Evolutionary conservation across 2,329 filamentous ascomycete species (phyloP).

Genomic region (Aspergillus japonicus): DNA sequence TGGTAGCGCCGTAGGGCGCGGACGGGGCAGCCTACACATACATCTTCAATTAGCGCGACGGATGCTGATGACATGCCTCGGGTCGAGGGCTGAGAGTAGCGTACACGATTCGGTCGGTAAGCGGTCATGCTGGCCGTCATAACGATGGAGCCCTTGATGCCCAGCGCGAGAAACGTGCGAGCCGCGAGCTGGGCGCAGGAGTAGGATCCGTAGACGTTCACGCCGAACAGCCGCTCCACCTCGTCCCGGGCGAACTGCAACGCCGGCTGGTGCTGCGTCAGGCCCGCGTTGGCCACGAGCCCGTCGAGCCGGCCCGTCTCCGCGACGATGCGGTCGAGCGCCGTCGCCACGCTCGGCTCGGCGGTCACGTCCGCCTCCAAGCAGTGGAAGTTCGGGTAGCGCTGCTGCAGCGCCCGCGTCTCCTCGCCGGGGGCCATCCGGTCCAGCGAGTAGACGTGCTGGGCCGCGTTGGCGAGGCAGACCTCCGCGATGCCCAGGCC

Average conservation of each 20-base stretch:
- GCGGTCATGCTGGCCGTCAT: constrained; percentile 52
- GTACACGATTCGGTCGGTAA: constrained; percentile 48
- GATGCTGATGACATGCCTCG: too few relatives aligned
- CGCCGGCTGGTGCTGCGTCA: constrained; percentile 49
- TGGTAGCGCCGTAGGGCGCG: constrained; percentile 49
- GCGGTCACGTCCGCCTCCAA: constrained; percentile 48
- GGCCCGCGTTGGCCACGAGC: constrained; percentile 43
- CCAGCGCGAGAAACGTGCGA: constrained; percentile 43
- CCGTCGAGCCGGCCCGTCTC: constrained; percentile 45
- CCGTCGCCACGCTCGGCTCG: constrained; percentile 41
- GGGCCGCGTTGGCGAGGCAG: constrained; percentile 47
- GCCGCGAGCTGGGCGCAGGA: constrained; percentile 33
- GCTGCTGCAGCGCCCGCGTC: constrained; percentile 37
- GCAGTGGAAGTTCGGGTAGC: constrained; percentile 46
- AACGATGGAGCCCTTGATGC: constrained; percentile 40
- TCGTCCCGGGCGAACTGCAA: constrained; percentile 44
- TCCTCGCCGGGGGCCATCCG: constrained; percentile 35
- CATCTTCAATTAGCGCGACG: background rate
- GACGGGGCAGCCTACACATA: constrained; percentile 47
- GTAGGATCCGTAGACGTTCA: constrained; percentile 44
- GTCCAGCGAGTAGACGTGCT: constrained; percentile 42
- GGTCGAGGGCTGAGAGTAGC: background rate
- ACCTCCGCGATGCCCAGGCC: constrained; percentile 49
- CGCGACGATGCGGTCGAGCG: constrained; percentile 42
- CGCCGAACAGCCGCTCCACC: constrained; percentile 43